Base-by-base conservation (phyloP, 805 yeast species). In the Candida mattraensis region DNA sequence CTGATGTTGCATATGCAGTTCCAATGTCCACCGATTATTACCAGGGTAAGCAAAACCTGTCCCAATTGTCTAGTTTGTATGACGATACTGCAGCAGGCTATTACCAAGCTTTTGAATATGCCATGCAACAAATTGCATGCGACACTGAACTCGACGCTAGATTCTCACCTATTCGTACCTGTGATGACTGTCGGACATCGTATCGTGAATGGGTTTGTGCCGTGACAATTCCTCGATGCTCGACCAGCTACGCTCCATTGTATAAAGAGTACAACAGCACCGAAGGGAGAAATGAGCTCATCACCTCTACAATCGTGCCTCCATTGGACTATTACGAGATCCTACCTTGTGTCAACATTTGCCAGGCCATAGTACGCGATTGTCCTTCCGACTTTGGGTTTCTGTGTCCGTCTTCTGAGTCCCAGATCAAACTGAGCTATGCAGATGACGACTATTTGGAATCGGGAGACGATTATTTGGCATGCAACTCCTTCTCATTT, bases 151-250 rank as follows among this genome's bases (percentile, higher is more conserved):
- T 65, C 11, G 88, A 78, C 41, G 72, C 87, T 2, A 52, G 77
- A 5, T 91, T 73, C 58, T 86, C 96, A 1, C 87, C 95, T 7
- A 53, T 91, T 16, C 58, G 77, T 24, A 69, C 82, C 0, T 91
- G 99, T 53, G 69, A 66, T 10, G 79, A 86, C 51, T 91, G 99
- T 56, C 70, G 72, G 1, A 46, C 56, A 2, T 70, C 89, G 1
- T 91, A 91, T 58, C 78, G 76, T 50, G 70, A 80, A 50, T 91
- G 99, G 99, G 69, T 93, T 13, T 91, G 99, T 61, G 71, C 94
- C 0, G 87, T 87, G 4, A 69, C 87, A 0, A 85, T 91, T 5
- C 98, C 98, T 0, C 67, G 97, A 19, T 91, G 99, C 51, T 69
- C 86, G 2, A 78, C 83, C 10, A 45, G 56, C 10, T 54, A 72